Evolutionary conservation across 164 flowering plant genomes (phyloP), one percentile per base, ranked within the genome.

Genomic region (Echeveria elegans): DNA sequence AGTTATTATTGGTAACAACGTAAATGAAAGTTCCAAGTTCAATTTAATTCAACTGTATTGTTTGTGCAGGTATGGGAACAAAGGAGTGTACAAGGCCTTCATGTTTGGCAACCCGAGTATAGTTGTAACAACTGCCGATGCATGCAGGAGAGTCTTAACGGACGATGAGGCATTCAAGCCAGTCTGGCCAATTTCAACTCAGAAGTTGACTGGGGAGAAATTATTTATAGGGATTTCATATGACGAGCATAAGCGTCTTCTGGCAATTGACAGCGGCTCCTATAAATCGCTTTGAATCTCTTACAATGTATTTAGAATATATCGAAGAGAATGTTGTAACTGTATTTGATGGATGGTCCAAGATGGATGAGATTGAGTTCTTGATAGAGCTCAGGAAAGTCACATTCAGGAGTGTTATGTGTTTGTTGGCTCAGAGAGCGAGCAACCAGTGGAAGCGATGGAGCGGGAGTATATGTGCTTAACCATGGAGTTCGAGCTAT

Each of bases 181-280:
- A 0, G 98, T 97, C 0, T 93, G 98, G 98, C 98, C 98, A 1
- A 29, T 23, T 31, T 69, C 97, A 24, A 82, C 94, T 0, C 18
- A 64, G 23, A 75, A 87, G 45, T 86, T 95, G 36, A 87, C 92
- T 1, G 99, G 99, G 6, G 75, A 60, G 73, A 92, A 88, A 82
- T n/a, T n/a, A n/a, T n/a, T n/a, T n/a, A n/a, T n/a, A n/a, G n/a
- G n/a, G n/a, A n/a, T n/a, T n/a, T n/a, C n/a, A n/a, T n/a, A n/a
- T n/a, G n/a, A n/a, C n/a, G n/a, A n/a, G n/a, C n/a, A n/a, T n/a
- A n/a, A n/a, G 72, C 80, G 94, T 38, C 81, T 94, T 7, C 77
- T n/a, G 96, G n/a, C 72, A 72, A 37, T 62, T 94, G 37, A 94
- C 97, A 0, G 81, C 92, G 0, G 87, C 96, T 48, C 88, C 97